Evolutionary conservation across 2,329 filamentous ascomycete species (phyloP).

Genomic region (Pseudopyricularia javanii): DNA sequence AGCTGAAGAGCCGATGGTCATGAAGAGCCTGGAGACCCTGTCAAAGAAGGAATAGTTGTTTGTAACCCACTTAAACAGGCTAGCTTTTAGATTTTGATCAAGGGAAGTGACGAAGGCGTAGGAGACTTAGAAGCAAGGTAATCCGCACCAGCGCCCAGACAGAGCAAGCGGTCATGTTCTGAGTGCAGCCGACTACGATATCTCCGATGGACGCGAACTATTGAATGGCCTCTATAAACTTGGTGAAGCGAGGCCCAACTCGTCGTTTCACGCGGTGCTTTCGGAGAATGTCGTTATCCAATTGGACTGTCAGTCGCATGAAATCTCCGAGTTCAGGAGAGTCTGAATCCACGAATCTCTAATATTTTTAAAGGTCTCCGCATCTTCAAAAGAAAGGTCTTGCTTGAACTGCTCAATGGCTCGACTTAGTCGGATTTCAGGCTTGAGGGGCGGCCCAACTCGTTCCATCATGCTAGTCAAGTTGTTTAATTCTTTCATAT

Average conservation of each 20-base stretch:
- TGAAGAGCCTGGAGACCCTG: constrained; percentile 25
- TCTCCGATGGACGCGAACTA: constrained; percentile 29
- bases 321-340: constrained; percentile 21
- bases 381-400: constrained; percentile 20
- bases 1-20: constrained; percentile 24
- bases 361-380: constrained; percentile 14
- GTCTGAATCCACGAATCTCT: constrained; percentile 8
- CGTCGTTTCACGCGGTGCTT: constrained; percentile 14
- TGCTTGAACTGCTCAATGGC: constrained; percentile 26
- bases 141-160: constrained; percentile 31
- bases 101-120: constrained; percentile 3
- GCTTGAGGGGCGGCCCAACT: too few relatives aligned
- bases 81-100: constrained; percentile 4
- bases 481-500: too few relatives aligned
- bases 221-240: constrained; percentile 25
- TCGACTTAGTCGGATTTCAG: constrained; percentile 25
- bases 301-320: constrained; percentile 25
- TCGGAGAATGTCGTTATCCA: constrained; percentile 13
- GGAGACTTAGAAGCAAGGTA: constrained; percentile 25
- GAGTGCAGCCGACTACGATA: constrained; percentile 25
- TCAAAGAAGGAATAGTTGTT: constrained; percentile 21
- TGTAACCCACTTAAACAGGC: constrained; percentile 14
- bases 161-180: constrained; percentile 29
- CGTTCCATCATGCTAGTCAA: too few relatives aligned
- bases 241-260: constrained; percentile 26